Percentiles rank a stretch among this genome's conserved stretches.
These are phyloP conservation scores for Plasmodium adleri DNA, from an alignment of 169 alveolate genomes.

Conservation along the genomic window DNA sequence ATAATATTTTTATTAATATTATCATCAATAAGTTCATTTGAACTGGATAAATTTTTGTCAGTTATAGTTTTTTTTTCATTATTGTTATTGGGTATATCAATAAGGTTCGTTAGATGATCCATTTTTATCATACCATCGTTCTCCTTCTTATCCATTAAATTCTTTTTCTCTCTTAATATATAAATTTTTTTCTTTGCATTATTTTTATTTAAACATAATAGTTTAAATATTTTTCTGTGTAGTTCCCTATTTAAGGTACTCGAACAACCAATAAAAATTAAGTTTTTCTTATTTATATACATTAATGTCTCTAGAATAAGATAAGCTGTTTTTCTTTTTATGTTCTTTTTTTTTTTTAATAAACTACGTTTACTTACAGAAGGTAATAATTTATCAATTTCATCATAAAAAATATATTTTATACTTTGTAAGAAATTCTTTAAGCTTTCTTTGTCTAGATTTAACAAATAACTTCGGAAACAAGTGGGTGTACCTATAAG, in stretches of 20 bases:
- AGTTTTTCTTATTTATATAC: conserved; percentile 64
- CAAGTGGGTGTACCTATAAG: conserved; percentile 68
- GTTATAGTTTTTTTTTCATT: neutral
- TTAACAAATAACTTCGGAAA: conserved; percentile 47
- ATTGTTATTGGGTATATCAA: neutral
- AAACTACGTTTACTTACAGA: conserved; percentile 19
- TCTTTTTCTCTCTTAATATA: conserved; percentile 42
- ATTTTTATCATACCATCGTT: neutral
- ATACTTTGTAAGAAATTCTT: conserved; percentile 58
- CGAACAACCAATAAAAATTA: conserved; percentile 71
- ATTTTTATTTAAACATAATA: conserved; percentile 32
- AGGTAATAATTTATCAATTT: conserved; percentile 67
- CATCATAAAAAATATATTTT: conserved; percentile 63
- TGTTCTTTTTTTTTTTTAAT: conserved; percentile 19
- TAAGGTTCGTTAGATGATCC: neutral
- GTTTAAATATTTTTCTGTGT: conserved; percentile 63
- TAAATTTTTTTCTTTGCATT: conserved; percentile 60
- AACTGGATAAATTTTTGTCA: neutral
- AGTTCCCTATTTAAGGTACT: conserved; percentile 72
- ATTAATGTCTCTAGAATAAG: conserved; percentile 59
- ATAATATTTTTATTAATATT: neutral
- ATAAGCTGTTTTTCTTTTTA: conserved; percentile 59
- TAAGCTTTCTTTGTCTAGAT: conserved; percentile 27
- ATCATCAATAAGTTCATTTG: neutral
- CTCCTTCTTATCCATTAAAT: neutral